A percentile compares a stretch with the other conserved stretches of the same genome.
phyloP scores from a whole-genome alignment of 208 protist species.

The Crithidia thermophila region DNA sequence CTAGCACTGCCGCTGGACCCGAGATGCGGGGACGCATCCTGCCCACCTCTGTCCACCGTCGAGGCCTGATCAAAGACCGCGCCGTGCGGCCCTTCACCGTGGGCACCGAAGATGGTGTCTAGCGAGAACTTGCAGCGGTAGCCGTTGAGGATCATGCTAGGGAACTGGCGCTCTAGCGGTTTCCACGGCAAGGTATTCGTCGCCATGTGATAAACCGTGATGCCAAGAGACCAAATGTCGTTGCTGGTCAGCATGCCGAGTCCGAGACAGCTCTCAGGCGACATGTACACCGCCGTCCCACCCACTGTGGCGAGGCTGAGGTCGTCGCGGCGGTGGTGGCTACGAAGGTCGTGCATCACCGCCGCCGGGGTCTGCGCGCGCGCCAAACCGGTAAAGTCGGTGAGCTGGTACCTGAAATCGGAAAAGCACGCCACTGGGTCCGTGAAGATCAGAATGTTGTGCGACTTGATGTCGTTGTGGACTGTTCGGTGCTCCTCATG shows the following conservation, averaged over 20 bases:
- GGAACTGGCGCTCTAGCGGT: constrained; percentile 53
- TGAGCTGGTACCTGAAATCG: constrained; percentile 54
- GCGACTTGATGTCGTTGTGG: constrained; percentile 88
- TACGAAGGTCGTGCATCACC: neutral
- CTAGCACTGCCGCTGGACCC: neutral
- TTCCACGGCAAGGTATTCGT: constrained; percentile 75
- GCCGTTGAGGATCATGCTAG: constrained; percentile 67
- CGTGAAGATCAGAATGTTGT: constrained; percentile 76
- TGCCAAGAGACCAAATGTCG: constrained; percentile 86
- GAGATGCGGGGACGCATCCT: neutral
- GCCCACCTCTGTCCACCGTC: neutral
- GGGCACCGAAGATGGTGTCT: constrained; percentile 19
- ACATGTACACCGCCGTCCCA: constrained; percentile 79
- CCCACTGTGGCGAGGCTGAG: neutral
- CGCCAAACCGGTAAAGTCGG: constrained; percentile 47
- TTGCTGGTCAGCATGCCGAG: constrained; percentile 50
- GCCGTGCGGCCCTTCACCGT: too few species aligned
- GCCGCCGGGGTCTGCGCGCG: constrained; percentile 1
- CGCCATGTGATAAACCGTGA: constrained; percentile 73
- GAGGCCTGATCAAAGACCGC: too few species aligned
- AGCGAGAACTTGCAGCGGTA: constrained; percentile 52
- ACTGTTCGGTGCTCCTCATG: constrained; percentile 52
- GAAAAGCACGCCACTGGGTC: neutral
- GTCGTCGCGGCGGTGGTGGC: neutral
- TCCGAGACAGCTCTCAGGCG: constrained; percentile 77